phyloP scores from a whole-genome alignment of 768 basidiomycete species.

The Boletus pseudo-olivaceus region DNA sequence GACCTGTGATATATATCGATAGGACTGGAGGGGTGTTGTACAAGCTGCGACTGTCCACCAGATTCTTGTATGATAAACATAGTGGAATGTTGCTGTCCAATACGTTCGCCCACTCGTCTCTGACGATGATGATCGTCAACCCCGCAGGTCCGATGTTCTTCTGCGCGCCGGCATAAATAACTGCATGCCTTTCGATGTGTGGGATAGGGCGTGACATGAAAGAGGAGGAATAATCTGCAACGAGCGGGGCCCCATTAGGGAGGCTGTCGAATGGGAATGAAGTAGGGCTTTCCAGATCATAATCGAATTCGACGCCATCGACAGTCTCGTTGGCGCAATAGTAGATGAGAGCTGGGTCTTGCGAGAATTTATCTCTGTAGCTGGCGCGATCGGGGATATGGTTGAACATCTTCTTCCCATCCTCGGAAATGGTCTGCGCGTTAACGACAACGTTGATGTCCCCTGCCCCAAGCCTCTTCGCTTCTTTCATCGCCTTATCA shows the following conservation, averaged over 20 bases:
- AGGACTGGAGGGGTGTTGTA: slow-evolving; percentile 94
- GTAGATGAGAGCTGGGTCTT: slow-evolving; percentile 86
- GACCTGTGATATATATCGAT: slow-evolving; percentile 82
- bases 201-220: slow-evolving; percentile 96
- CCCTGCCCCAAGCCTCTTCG: slow-evolving; percentile 58
- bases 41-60: slow-evolving; percentile 71
- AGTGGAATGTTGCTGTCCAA: slow-evolving; percentile 79
- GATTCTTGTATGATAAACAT: slow-evolving; percentile 77
- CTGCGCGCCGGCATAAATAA: slow-evolving; percentile 96
- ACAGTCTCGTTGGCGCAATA: slow-evolving; percentile 99
- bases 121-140: slow-evolving; percentile 87
- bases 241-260: slow-evolving; percentile 64
- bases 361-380: slow-evolving; percentile 64
- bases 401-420: slow-evolving; percentile 66
- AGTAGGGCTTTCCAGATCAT: slow-evolving; percentile 47
- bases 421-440: slow-evolving; percentile 54
- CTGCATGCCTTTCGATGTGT: slow-evolving; percentile 80
- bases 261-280: slow-evolving; percentile 84
- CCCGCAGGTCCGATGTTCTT: slow-evolving; percentile 98
- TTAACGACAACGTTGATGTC: slow-evolving; percentile 71
- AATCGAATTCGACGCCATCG: slow-evolving; percentile 85
- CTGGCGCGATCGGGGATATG: slow-evolving; percentile 70
- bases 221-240: slow-evolving; percentile 93
- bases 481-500: slow-evolving; percentile 82
- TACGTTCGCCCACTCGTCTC: slow-evolving; percentile 75